Evolutionary conservation across 2,329 filamentous ascomycete genomes (phyloP), one percentile per base, ranked within the genome.

Genomic region (Paracorniculantispora psalliotae): DNA sequence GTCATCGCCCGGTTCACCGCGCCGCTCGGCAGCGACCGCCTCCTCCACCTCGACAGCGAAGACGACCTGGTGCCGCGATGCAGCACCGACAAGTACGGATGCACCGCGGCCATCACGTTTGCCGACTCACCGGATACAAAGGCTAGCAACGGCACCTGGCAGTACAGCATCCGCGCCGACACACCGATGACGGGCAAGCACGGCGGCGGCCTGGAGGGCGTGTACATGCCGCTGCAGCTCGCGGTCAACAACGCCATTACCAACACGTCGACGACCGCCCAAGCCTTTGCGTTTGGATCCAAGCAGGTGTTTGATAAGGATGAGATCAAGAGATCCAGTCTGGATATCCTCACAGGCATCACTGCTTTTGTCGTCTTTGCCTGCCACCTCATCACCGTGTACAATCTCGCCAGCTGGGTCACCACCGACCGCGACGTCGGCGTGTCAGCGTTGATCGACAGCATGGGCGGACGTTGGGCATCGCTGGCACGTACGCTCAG

Each of bases 131-230:
- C 68, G 5, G 56, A 64, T 44, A 70, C 67, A 4, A 59, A 44
- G 25, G 48, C 26, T 62, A 61, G 10, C 63, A 68, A 51, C 8
- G 39, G 39, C 35, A 67, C 64, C 13, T 72, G 68, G 68, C 64
- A 66, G 23, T 72, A 72, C 54, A 65, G 63, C 1, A 62, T 72
- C 37, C 62, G 65, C 1, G 62, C 63, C 17, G 68, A 71, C 51
- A 65, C 61, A 1, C 60, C 61, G 3, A 59, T 61, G 23, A 48
- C 60, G 37, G 81, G 47, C 68, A 65, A 8, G 74, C 74, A 37
- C 78, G 87, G 61, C 49, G 78, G 81, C 63, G 81, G 83, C 33
- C 72, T 81, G 33, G 66, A 71, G 47, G 52, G 53, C 2, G 57
- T 67, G 7, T 67, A 64, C 55, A 30, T 68, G 19, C 68, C 70